Evolutionary conservation across 2,329 filamentous ascomycete species (phyloP), one percentile per base, ranked within the genome.

Genomic region (Macrophomina phaseolina): DNA sequence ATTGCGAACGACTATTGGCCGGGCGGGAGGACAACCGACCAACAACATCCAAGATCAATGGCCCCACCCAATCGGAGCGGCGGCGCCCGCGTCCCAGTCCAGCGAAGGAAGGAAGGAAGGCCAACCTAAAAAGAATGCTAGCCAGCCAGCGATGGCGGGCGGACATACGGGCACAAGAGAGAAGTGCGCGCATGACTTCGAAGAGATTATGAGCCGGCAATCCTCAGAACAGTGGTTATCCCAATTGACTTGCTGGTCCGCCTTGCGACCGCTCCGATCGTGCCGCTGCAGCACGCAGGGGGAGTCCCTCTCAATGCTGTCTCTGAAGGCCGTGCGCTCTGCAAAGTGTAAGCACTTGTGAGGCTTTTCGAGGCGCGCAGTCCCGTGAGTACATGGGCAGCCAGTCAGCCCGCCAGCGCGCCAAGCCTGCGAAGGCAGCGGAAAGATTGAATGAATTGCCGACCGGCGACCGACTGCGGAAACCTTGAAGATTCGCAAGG

Each of bases 321-420:
- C 9, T 4, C 28, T 61, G 56, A 23, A 23, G 28, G 23, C 14
- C 11, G 53, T 42, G 36, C 36, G 32, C 51, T 34, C n/a, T 12
- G 12, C 9, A 45, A 38, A 18, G 18, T 23, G 34, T 23, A 23
- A 23, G 23, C 23, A 23, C 23, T 23, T 5, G 38, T 12, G 40
- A 60, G 55, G 55, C 55, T 45, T 49, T 32, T 23, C 42, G 30
- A 61, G 56, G 56, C 56, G 56, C 3, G 58, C 58, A 62, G 58
- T 62, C 58, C 30, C 58, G 58, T 49, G 58, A 30, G 7, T n/a
- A 28, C 14, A 14, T 16, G 16, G 42, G 9, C 42, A 12, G 42
- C 42, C 42, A 45, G 49, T 12, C 49, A 52, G 11, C 28, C 49
- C 32, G 49, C 28, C 49, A 34, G n/a, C 6, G 14, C 16, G 30